Conservation (phyloP, 331 rosid genomes). For the Rhamnella rubrinervis region DNA sequence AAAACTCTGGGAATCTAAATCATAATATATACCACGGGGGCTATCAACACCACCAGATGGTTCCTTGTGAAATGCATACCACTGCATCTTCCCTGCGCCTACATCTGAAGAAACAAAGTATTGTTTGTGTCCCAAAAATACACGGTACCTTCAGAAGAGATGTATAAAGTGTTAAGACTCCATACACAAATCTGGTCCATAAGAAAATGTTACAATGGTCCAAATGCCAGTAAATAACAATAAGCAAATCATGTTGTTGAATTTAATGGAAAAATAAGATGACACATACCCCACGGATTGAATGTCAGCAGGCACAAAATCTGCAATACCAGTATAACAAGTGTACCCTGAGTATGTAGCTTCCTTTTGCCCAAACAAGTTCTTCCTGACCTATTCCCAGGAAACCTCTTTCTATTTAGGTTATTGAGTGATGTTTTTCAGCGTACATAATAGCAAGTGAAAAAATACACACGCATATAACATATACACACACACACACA, state of each 20-base stretch:
- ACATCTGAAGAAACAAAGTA: constrained; percentile 97
- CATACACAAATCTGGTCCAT: neutral
- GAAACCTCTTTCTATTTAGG: neutral
- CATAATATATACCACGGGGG: constrained; percentile 48
- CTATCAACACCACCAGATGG: constrained; percentile 73
- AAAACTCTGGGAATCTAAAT: constrained; percentile 23
- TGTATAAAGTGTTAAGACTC: constrained; percentile 32
- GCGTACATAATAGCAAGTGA: too few species aligned
- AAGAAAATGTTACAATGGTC: neutral
- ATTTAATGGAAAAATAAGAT: neutral
- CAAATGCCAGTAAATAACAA: constrained; percentile 1
- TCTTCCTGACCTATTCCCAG: constrained; percentile 60
- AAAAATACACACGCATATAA: too few species aligned
- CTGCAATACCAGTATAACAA: constrained; percentile 94
- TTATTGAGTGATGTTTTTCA: too few species aligned
- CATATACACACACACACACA: too few species aligned
- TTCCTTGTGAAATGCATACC: constrained; percentile 95
- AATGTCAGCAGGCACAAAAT: constrained; percentile 90
- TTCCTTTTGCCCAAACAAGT: constrained; percentile 68
- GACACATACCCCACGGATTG: constrained; percentile 83
- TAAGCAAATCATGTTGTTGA: constrained; percentile 8
- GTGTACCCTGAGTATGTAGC: constrained; percentile 88
- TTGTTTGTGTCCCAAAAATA: constrained; percentile 97
- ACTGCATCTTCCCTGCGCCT: constrained; percentile 97
- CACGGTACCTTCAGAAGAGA: constrained; percentile 82